phyloP scores from a whole-genome alignment of 768 basidiomycete genomes.

The Lentinula sp. region DNA sequence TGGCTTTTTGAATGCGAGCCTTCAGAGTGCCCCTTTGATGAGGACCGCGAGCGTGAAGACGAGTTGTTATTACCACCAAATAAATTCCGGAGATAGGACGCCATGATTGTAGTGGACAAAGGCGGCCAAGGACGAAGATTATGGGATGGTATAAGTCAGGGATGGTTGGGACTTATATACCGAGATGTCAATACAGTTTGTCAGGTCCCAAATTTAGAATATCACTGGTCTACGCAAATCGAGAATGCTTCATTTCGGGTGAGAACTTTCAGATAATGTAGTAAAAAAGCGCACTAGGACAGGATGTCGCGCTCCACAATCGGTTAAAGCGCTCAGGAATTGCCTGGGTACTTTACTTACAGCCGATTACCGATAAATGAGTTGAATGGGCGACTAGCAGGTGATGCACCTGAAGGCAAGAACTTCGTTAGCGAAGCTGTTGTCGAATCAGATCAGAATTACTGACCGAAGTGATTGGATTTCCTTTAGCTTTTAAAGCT shows the following conservation, averaged over 20 bases:
- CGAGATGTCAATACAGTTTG: background rate
- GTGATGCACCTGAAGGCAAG: background rate
- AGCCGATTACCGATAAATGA: background rate
- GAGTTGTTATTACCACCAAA: slow-evolving; percentile 2
- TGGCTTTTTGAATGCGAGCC: slow-evolving; percentile 32
- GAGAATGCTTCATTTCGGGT: background rate
- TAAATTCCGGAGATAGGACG: slow-evolving; percentile 38
- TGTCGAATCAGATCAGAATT: background rate
- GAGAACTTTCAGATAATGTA: background rate
- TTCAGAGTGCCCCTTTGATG: slow-evolving; percentile 14
- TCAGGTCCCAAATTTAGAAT: background rate
- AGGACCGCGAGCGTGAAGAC: slow-evolving; percentile 8
- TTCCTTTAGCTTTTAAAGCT: background rate
- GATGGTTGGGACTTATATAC: background rate
- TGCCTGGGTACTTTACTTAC: background rate
- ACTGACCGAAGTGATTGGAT: background rate
- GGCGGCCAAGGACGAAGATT: background rate
- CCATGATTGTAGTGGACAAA: slow-evolving; percentile 25
- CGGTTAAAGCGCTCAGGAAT: background rate
- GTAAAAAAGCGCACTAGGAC: slow-evolving; percentile 1
- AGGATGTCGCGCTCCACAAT: slow-evolving; percentile 4
- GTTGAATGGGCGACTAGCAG: background rate
- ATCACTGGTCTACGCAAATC: background rate
- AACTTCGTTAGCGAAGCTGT: background rate
- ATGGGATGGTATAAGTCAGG: background rate